Evolutionary conservation across 2,329 filamentous ascomycete genomes (phyloP).

Genomic region (Talaromyces sp.): DNA sequence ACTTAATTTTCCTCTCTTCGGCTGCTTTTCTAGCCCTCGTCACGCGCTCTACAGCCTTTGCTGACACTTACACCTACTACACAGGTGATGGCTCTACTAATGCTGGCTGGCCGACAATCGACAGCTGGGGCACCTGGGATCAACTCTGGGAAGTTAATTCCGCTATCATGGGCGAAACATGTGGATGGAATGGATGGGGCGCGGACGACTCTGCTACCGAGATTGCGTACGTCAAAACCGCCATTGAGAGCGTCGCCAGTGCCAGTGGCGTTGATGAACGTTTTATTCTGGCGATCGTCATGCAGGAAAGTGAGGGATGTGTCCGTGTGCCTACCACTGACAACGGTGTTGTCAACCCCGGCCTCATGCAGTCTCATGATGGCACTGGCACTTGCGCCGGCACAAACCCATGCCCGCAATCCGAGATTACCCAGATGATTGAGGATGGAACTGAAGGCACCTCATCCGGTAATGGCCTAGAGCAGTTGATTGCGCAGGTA

Average conservation of each 20-base stretch:
- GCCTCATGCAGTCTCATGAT: conserved; percentile 40
- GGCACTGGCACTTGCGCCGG: neutral
- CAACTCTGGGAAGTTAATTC: neutral
- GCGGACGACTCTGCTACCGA: neutral
- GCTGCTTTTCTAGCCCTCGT: neutral
- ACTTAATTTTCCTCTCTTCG: neutral
- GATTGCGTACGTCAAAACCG: neutral
- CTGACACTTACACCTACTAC: neutral
- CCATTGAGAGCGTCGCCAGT: neutral
- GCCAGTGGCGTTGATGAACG: neutral
- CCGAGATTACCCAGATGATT: neutral
- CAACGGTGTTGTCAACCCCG: conserved; percentile 39
- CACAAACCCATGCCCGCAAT: neutral
- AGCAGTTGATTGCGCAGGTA: neutral
- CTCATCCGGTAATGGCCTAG: neutral
- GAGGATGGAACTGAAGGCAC: neutral
- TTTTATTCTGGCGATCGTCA: conserved; percentile 39
- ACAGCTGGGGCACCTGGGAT: neutral
- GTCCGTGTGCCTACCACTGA: conserved; percentile 38
- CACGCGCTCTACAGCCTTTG: neutral
- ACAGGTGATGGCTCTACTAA: neutral
- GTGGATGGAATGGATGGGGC: neutral
- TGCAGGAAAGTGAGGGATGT: conserved; percentile 42
- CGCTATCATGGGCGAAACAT: neutral
- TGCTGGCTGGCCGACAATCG: neutral